Base-by-base conservation (phyloP, 441 rosid genomes). In the Sinapis alba region DNA sequence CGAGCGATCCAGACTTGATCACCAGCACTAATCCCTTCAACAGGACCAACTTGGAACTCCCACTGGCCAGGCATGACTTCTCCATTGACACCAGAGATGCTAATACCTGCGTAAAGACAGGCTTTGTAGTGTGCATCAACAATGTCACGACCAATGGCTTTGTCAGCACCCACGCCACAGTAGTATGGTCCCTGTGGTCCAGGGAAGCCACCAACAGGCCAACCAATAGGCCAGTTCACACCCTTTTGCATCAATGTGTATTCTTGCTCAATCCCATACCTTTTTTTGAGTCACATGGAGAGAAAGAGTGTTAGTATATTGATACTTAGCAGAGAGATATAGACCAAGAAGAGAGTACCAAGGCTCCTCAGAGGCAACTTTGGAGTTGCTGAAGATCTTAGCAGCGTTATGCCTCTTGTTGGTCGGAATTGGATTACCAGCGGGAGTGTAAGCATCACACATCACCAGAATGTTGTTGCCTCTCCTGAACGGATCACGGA, bases 51-150 rank as follows among this genome's bases (percentile, higher is more conserved):
- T 80, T 92, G 98, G 60, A 87, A 92, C 69, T 89, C 96, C 96
- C 96, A 90, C 89, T 87, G 90, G 21, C 97, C 93, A 1, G 93
- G 92, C 97, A 89, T 91, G 63, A 88, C 97, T 79, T 90, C 97
- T 23, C 96, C 97, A 45, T 92, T 90, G 47, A 92, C 85, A 15
- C 97, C 96, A 2, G 92, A 82, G 21, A 88, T 82, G 66, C 86
- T 83, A 62, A 92, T 69, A 6, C 97, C 96, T 12, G 97, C 92
- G 78, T 84, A 88, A 38, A 92, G 56, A 71, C 97, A 92, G 5
- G 96, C 95, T 64, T 87, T 85, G 74, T 87, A 85, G 69, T 87
- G 90, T 2, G 88, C 73, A 34, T 87, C 84, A 0, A 85, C 90
- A 12, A 87, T 78, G 74, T 87, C 87, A 3, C 90, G 86, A 12